Evolutionary conservation across 176 grass and related monocot genomes (phyloP), one percentile per base, ranked within the genome.

Genomic region (Hyparrhenia diplandra): DNA sequence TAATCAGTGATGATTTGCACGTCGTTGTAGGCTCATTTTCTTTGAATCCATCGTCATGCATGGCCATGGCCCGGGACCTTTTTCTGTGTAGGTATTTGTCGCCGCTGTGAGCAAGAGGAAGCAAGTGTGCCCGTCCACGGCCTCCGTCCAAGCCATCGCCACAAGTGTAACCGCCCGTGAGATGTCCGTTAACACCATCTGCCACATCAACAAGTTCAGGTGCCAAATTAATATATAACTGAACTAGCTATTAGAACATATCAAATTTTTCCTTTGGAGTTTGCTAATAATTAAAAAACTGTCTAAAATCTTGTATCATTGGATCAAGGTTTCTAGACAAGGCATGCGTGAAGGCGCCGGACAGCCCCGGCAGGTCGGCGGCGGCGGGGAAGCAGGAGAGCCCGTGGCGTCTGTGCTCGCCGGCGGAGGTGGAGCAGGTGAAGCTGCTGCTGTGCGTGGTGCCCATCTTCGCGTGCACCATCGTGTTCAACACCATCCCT

Each of bases 401-500:
- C 61, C 77, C 73, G 4, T 97, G 94, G 94, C 64, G 81, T 18
- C 73, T 89, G 23, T 97, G 94, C 86, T 80, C 88, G 18, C 72
- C 88, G 40, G 72, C 86, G 20, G 88, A 97, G 74, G 88, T 91
- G 10, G 90, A 93, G 88, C 94, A 97, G 66, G 94, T 91, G 83
- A 97, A 97, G 80, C 69, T 90, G 55, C 86, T 97, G 10, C 84
- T 97, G 31, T 97, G 86, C 29, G 88, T 97, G 57, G 76, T 93
- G 8, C 94, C 94, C 10, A 97, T 97, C 73, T 97, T 97, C 32
- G 88, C 90, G 17, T 93, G 94, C 83, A 97, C 90, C 63, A 97
- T 97, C 71, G 39, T 97, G 73, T 97, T 97, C 90, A 97, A 97
- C 88, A 97, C 94, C 24, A 79, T 97, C 79, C 79, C 94, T 97